Evolutionary conservation across 495 filamentous ascomycete genomes (phyloP), one percentile per base, ranked within the genome.

Genomic region (Staphylotrichum tortipilum): DNA sequence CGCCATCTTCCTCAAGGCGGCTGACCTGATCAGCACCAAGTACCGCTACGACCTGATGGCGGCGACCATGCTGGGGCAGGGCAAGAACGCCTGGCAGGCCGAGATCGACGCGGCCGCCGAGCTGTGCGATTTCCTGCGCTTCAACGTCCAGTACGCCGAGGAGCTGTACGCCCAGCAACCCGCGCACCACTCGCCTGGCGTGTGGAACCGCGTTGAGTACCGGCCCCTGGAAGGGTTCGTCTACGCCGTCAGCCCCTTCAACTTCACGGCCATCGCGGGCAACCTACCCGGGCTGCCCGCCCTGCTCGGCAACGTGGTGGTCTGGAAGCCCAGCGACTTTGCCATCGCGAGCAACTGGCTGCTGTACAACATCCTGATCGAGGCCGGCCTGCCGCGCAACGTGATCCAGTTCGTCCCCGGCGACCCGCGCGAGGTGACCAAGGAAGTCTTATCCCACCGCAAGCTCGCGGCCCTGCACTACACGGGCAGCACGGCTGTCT

Each of bases 91-190:
- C 21, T 95, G 88, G 88, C 89, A 96, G 66, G 89, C 89, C 17
- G 89, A 96, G 78, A 94, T 96, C 56, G 89, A 96, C 68, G 81
- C 91, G 21, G 90, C 91, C 4, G 91, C 91, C 2, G 90, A 97
- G 74, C 69, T 94, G 35, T 81, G 78, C 55, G 90, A 97, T 65
- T 97, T 97, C 71, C 75, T 97, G 57, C 77, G 86, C 51, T 94
- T 94, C 71, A 89, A 87, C 56, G 88, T 92, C 31, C 81, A 86
- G 60, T 94, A 88, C 61, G 88, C 88, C 17, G 84, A 94, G 68
- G 85, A 94, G 59, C 61, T 94, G 21, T 94, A 94, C 63, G 80
- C 85, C 19, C 83, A 87, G 63, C 89, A 95, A 67, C 89, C 89
- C 24, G 68, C 59, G 12, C 84, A 88, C 68, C 81, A 95, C 61